Base-by-base conservation (phyloP, 495 filamentous ascomycete genomes). In the Viridothelium virens region DNA sequence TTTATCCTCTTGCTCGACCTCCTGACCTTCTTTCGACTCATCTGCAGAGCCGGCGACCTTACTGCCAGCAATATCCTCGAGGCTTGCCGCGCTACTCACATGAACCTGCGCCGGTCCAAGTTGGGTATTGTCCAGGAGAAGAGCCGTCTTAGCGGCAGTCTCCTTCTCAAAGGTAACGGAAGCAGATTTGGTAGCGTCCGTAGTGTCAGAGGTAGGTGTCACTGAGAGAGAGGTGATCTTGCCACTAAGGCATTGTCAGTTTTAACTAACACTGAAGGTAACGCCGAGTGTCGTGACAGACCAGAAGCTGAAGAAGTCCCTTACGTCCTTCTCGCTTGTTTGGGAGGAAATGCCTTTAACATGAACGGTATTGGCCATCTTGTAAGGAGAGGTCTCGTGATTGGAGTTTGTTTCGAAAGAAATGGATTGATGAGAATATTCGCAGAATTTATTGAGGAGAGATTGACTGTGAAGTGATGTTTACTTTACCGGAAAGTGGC, bases 281-380 rank as follows among this genome's bases (percentile, higher is more conserved):
- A n/a, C 2, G 14, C 12, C 31, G 36, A 6, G 11, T 37, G 18
- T 14, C 6, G 33, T 10, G 61, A 70, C 84, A 74, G 83, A 94
- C 91, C 94, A 98, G 86, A 97, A 98, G 79, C 89, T 94, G 83
- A 98, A 98, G 86, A 98, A 98, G 71, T 95, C 92, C 70, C 85
- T 86, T 68, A 98, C 84, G 77, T 98, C 91, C 79, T 92, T 89
- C 76, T 97, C 91, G 67, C 85, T 83, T 61, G 92, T 96, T 69
- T 85, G 73, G 65, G 81, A 73, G 68, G 88, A 84, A 79, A 98
- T 97, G 79, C 92, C 92, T 79, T 91, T 89, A 68, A 93, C 78
- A 72, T 80, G 76, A 39, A 80, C 78, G 63, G 78, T 80, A 62
- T 67, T 73, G 39, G 77, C 67, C 76, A 77, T 79, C 67, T 56